phyloP scores from a whole-genome alignment of 257 asterid species.

The Solanum sitiens region DNA sequence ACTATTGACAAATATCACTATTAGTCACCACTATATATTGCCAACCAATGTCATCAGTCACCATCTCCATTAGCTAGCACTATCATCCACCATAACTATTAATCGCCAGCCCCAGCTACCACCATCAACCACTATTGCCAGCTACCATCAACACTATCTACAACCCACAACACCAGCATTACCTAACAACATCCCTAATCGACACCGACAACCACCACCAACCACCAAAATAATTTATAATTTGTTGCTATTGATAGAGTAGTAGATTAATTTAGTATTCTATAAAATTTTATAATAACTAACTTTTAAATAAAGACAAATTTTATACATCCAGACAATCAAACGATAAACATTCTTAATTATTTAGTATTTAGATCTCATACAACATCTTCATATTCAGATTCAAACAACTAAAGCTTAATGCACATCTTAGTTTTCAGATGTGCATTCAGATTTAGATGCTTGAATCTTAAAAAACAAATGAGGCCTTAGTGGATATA shows the following conservation, averaged over 20 bases:
- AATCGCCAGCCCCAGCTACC: background rate
- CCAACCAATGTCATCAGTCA: background rate
- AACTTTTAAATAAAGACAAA: background rate
- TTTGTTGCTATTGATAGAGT: background rate
- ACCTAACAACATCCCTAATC: background rate
- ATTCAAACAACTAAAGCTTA: background rate
- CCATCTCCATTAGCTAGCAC: background rate
- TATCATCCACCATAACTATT: background rate
- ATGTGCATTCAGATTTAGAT: background rate
- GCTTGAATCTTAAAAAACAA: background rate
- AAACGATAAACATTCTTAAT: background rate
- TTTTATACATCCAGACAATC: background rate
- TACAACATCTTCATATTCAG: background rate
- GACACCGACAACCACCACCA: background rate
- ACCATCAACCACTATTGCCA: background rate
- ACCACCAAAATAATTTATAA: background rate
- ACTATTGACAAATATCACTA: background rate
- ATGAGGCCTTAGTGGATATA: background rate
- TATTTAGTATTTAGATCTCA: background rate
- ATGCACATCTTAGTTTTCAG: background rate
- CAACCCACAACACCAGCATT: background rate
- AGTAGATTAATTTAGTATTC: background rate
- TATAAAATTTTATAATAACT: background rate
- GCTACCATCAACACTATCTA: background rate
- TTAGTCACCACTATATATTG: background rate